Base-by-base conservation (phyloP, 2,329 filamentous ascomycete species). In the Penicillium sp. region DNA sequence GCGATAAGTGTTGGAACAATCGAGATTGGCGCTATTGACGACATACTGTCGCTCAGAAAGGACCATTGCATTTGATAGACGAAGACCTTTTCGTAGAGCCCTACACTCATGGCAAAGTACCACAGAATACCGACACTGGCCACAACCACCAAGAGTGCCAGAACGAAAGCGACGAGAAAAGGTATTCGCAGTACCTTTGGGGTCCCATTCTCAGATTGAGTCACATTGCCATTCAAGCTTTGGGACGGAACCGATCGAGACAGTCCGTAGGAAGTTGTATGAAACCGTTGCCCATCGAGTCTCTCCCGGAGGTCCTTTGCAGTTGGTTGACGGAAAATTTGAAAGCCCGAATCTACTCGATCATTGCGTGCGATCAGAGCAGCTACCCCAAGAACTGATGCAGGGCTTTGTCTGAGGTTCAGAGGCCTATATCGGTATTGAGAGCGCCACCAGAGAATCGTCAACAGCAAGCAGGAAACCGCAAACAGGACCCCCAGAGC, bases 1-100 rank as follows among this genome's bases (percentile, higher is more conserved):
- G 54, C 51, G 9, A 56, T 44, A 1, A 56, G 9, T n/a, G 54
- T 56, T 1, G 54, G 54, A 39, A 56, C 43, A 41, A 56, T 54
- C 0, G 54, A 48, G 11, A 56, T 45, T 0, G 54, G 54, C 1
- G 52, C 54, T 4, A 56, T 39, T 0, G 49, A 48, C 1, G 54
- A 54, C 3, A 52, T 3, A 9, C 51, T 40, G n/a, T 25, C 46
- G 13, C 47, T 28, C 2, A 52, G 24, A 3, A 48, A 49, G 9
- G 54, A 52, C 1, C 54, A 0, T 9, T 48, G 13, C 18, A 56
- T 11, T 12, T 51, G 25, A 28, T 54, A 56, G 6, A 56, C 49
- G 41, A 56, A 56, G 2, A 47, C 52, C 24, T 56, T 54, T 6
- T 38, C 34, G 13, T 56, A 56, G 5, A 56, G 26, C 1, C 43